Percentiles rank a stretch among this genome's conserved stretches.
phyloP scores from a whole-genome alignment of 2,329 filamentous ascomycete genomes.

The Fusarium mexicanum region DNA sequence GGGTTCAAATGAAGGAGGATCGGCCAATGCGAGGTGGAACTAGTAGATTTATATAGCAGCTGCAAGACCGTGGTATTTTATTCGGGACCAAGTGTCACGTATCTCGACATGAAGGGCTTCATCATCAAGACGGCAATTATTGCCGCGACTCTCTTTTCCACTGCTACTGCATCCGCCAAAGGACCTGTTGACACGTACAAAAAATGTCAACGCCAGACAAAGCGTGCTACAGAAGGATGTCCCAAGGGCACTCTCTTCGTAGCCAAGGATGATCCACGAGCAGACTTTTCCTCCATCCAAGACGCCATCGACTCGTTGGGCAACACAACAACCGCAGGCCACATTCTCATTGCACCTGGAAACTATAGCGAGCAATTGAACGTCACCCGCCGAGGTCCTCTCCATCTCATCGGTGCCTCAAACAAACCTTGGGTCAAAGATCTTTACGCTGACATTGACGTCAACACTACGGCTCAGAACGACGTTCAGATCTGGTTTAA shows the following conservation, averaged over 20 bases:
- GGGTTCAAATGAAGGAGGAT: neutral
- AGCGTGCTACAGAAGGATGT: constrained; percentile 46
- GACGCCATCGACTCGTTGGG: constrained; percentile 53
- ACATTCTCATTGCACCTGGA: constrained; percentile 68
- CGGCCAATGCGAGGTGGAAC: neutral
- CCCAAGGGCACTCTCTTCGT: constrained; percentile 55
- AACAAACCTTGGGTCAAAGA: constrained; percentile 52
- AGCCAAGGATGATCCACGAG: constrained; percentile 47
- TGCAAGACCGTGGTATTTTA: neutral
- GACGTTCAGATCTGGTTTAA: constrained; percentile 68
- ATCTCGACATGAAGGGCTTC: neutral
- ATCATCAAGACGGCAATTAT: neutral
- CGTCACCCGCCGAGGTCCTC: constrained; percentile 67
- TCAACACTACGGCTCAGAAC: constrained; percentile 53
- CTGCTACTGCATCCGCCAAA: neutral
- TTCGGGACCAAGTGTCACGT: neutral
- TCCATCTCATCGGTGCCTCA: constrained; percentile 68
- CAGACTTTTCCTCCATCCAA: constrained; percentile 52
- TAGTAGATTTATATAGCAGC: neutral
- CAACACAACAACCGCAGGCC: constrained; percentile 37
- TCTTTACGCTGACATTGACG: constrained; percentile 53
- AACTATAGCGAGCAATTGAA: constrained; percentile 73
- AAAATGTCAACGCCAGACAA: constrained; percentile 29
- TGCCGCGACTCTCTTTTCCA: neutral
- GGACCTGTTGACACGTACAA: constrained; percentile 32